Base-by-base conservation (phyloP, 225 moss, liverwort and hornwort genomes). In the Lunularia cruciata region DNA sequence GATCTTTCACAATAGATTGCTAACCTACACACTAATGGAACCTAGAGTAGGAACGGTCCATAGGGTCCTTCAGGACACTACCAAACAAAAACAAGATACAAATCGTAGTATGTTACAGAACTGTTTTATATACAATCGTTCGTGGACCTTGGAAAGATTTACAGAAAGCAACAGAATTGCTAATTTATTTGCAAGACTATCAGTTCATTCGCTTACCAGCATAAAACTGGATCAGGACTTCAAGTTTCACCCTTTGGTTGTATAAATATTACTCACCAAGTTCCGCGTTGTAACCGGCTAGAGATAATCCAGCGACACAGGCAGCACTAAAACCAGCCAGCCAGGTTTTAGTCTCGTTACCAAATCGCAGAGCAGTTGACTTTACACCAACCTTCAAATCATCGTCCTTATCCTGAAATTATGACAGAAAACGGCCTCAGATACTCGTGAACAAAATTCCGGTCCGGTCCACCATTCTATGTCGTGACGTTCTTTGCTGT, bases 311-410 rank as follows among this genome's bases (percentile, higher is more conserved):
- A 67, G 72, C 64, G 9, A 88, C 72, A 72, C 75, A 89, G 47
- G 73, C 76, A 25, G 79, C 73, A 73, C 92, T 86, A 77, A 96
- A 92, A 32, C 88, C 95, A 30, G 86, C 68, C 57, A 96, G 84
- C 95, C 95, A 96, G 23, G 70, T 6, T 47, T 67, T 84, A 38
- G 95, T 89, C 9, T 85, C 32, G 19, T 78, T 32, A 53, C 95
- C 95, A 60, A 96, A 96, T 7, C 85, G 77, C 62, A 96, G 72
- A 27, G 95, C 95, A 11, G 95, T 96, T 69, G 95, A 96, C 68
- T 84, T 90, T 64, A 92, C 95, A 34, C 95, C 92, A 48, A 87
- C 90, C 74, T 65, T 90, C 36, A 76, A 27, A 71, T 95, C 95
- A 69, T 95, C 95, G 14, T 84, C 85, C 71, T 90, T 95, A 48